Percentiles rank a stretch among this genome's conserved stretches.
phyloP scores from a whole-genome alignment of 2,329 filamentous ascomycete species.

The Claviceps sp. region DNA sequence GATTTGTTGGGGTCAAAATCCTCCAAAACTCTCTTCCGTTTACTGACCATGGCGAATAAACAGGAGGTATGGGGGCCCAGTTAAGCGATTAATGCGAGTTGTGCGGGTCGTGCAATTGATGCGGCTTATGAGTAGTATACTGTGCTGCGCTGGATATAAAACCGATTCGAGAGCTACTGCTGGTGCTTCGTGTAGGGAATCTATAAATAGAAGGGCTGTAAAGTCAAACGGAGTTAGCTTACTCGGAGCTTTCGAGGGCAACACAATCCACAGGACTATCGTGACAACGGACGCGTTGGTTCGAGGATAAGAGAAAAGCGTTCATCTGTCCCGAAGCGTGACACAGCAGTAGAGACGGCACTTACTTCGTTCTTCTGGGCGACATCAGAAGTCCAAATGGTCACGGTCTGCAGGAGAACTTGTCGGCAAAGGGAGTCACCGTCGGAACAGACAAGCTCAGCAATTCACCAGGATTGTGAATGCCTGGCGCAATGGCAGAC shows the following conservation, averaged over 20 bases:
- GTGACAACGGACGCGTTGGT: background rate
- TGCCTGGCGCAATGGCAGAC: background rate
- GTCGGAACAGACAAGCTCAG: background rate
- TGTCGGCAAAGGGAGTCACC: background rate
- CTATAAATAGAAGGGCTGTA: background rate
- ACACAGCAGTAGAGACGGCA: background rate
- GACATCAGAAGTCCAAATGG: background rate
- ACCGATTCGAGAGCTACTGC: background rate
- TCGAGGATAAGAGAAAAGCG: background rate
- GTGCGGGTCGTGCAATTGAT: too few relatives aligned
- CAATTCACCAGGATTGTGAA: background rate
- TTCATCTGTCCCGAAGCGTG: background rate
- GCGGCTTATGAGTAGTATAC: too few relatives aligned
- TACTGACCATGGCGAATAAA: conserved; percentile 22
- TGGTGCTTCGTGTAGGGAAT: background rate
- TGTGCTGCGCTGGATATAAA: conserved; percentile 6
- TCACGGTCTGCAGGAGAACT: conserved; percentile 2
- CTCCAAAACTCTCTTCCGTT: conserved; percentile 45
- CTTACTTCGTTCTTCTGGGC: background rate
- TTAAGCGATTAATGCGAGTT: too few relatives aligned
- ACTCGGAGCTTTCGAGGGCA: background rate
- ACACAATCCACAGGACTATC: background rate
- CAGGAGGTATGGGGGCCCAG: background rate
- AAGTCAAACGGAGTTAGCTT: background rate
- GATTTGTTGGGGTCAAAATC: conserved; percentile 54